phyloP scores from a whole-genome alignment of 768 basidiomycete species.

The Boletellus emodensis region DNA sequence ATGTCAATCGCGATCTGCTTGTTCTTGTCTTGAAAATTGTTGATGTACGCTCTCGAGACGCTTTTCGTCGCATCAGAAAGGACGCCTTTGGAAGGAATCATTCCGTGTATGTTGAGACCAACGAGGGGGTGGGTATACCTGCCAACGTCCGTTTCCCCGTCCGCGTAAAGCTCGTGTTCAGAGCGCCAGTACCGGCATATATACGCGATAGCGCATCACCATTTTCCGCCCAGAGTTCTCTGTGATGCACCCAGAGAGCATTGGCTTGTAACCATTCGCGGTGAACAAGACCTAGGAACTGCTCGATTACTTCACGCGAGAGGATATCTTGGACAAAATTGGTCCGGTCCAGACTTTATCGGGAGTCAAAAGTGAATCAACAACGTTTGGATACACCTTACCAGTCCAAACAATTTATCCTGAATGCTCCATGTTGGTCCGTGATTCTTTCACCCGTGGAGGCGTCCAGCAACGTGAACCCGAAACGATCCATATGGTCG shows the following conservation, averaged over 20 bases:
- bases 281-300: constrained; percentile 75
- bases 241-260: constrained; percentile 79
- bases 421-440: constrained; percentile 88
- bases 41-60: constrained; percentile 93
- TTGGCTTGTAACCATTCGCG: constrained; percentile 70
- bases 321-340: constrained; percentile 97
- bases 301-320: constrained; percentile 74
- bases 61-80: constrained; percentile 97
- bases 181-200: constrained; percentile 89
- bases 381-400: constrained; percentile 26
- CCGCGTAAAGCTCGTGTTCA: constrained; percentile 95
- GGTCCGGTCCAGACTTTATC: constrained; percentile 82
- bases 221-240: constrained; percentile 96
- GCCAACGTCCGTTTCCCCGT: constrained; percentile 93
- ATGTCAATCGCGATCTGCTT: constrained; percentile 96
- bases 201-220: constrained; percentile 90
- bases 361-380: constrained; percentile 1
- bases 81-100: constrained; percentile 50
- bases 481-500: constrained; percentile 71
- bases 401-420: constrained; percentile 97
- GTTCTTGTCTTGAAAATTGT: constrained; percentile 93
- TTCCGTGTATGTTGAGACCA: neutral
- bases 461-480: constrained; percentile 79
- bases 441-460: constrained; percentile 67
- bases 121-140: constrained; percentile 39